Conservation (phyloP, 371 early-diverging fungal genomes). For the Gilbertella persicaria region DNA sequence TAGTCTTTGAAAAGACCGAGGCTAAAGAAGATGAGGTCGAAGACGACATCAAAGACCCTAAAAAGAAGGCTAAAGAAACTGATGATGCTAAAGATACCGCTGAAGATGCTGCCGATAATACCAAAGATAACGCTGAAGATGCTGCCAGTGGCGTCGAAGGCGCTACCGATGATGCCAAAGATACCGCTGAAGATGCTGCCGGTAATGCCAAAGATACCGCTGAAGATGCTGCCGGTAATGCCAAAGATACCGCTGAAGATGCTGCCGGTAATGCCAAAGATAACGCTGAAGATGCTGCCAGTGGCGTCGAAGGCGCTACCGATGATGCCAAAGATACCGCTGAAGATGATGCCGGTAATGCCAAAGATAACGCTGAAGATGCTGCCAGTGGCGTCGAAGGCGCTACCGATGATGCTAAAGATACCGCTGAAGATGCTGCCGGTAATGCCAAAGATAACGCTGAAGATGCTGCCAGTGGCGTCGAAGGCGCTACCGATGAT, state of each 20-base stretch:
- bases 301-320: neutral
- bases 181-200: no score
- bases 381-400: neutral
- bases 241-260: neutral
- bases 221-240: no score
- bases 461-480: no score
- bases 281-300: neutral
- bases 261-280: neutral
- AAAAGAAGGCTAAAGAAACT: neutral
- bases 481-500: no score
- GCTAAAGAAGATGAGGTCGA: neutral
- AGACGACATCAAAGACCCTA: neutral
- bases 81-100: constrained; percentile 1
- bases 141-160: no score
- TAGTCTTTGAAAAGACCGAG: neutral
- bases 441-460: neutral
- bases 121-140: no score
- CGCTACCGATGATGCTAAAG: neutral
- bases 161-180: no score
- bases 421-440: neutral
- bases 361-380: neutral
- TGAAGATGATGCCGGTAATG: neutral
- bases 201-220: no score
- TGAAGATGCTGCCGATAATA: no score
- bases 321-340: neutral